Percentiles rank a stretch among this genome's conserved stretches.
Evolutionary conservation across 805 yeast genomes (phyloP).

Genomic region (Candida patagonica): DNA sequence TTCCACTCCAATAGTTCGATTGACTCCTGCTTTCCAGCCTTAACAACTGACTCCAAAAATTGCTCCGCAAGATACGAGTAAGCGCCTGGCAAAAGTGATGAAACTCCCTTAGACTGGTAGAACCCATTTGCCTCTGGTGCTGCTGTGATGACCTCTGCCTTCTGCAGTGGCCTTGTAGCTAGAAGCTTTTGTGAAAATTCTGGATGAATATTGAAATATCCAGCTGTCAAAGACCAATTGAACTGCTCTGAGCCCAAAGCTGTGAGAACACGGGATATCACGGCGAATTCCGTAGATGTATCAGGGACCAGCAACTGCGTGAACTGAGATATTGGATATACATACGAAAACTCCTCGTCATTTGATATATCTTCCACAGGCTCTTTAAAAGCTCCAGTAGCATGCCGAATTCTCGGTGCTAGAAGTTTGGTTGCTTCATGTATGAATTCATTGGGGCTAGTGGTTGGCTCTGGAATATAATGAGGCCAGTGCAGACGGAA

Average conservation of each 20-base stretch:
- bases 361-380: slow-evolving; percentile 8
- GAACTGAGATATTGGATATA: slow-evolving; percentile 87
- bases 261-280: slow-evolving; percentile 52
- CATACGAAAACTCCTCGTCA: slow-evolving; percentile 41
- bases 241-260: slow-evolving; percentile 44
- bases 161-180: slow-evolving; percentile 38
- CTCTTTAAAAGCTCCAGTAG: background rate
- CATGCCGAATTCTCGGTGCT: slow-evolving; percentile 24
- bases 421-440: slow-evolving; percentile 41
- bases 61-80: slow-evolving; percentile 65
- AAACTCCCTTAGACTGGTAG: slow-evolving; percentile 72
- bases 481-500: slow-evolving; percentile 66
- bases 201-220: slow-evolving; percentile 87
- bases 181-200: slow-evolving; percentile 53
- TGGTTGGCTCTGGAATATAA: slow-evolving; percentile 51
- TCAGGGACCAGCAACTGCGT: slow-evolving; percentile 66
- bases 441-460: slow-evolving; percentile 20
- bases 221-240: slow-evolving; percentile 88
- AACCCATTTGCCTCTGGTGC: slow-evolving; percentile 93
- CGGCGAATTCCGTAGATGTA: slow-evolving; percentile 73
- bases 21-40: slow-evolving; percentile 29
- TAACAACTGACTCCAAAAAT: slow-evolving; percentile 48
- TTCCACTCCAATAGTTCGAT: slow-evolving; percentile 76
- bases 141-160: slow-evolving; percentile 76
- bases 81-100: slow-evolving; percentile 77